Conservation (phyloP, 495 filamentous ascomycete species). For the Venustampulla echinocandica region DNA sequence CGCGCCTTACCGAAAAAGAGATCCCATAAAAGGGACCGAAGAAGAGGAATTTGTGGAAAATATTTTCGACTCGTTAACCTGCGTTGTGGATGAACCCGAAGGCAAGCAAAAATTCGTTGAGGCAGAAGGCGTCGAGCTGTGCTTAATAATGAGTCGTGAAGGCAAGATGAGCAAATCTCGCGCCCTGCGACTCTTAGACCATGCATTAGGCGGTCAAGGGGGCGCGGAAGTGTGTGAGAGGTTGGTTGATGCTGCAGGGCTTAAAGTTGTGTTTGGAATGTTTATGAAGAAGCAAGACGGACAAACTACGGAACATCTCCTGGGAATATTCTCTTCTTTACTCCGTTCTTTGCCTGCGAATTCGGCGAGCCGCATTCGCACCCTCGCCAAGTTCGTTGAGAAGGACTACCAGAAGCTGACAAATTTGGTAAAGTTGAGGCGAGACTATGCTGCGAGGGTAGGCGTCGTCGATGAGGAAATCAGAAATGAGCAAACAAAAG, state of each 20-base stretch:
- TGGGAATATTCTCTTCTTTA: constrained; percentile 82
- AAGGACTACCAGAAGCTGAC: constrained; percentile 81
- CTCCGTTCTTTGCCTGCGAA: constrained; percentile 70
- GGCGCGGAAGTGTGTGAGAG: constrained; percentile 54
- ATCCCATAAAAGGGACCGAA: constrained; percentile 76
- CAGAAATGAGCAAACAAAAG: constrained; percentile 39
- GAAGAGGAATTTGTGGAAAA: constrained; percentile 96
- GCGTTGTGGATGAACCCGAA: constrained; percentile 61
- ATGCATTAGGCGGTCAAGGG: constrained; percentile 56
- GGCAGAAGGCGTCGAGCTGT: constrained; percentile 87
- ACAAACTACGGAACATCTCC: constrained; percentile 68
- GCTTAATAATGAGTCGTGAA: constrained; percentile 78
- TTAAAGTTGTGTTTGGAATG: constrained; percentile 75
- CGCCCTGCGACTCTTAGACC: constrained; percentile 73
- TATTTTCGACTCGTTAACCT: constrained; percentile 74
- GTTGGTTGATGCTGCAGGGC: constrained; percentile 73
- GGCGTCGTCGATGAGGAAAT: constrained; percentile 59
- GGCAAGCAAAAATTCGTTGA: constrained; percentile 81
- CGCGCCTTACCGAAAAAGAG: constrained; percentile 79
- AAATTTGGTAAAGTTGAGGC: constrained; percentile 59
- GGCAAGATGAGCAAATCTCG: constrained; percentile 71
- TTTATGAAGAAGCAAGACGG: constrained; percentile 85
- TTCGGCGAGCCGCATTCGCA: constrained; percentile 70
- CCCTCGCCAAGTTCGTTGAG: constrained; percentile 91
- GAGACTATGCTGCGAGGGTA: constrained; percentile 61